phyloP scores from a whole-genome alignment of 306 rosid genomes.

The Vigna angularis region DNA sequence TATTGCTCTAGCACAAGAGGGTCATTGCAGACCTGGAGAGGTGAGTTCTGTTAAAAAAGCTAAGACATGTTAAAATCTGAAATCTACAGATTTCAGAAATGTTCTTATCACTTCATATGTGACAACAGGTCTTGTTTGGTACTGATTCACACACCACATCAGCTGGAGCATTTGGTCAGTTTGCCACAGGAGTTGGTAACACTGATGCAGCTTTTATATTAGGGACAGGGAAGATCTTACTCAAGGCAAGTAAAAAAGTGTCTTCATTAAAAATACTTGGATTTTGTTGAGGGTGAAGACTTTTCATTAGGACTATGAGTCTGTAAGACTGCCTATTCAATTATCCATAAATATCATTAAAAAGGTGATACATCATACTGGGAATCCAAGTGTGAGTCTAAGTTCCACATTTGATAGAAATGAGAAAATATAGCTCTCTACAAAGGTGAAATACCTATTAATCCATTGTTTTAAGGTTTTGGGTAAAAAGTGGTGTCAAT shows the following conservation, averaged over 20 bases:
- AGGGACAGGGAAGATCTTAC: constrained; percentile 80
- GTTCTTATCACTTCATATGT: constrained; percentile 37
- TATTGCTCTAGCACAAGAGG: constrained; percentile 89
- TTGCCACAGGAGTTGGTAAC: constrained; percentile 85
- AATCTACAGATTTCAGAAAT: constrained; percentile 26
- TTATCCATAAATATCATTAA: too few relatives aligned
- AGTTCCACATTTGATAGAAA: too few relatives aligned
- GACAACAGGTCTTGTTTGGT: constrained; percentile 75
- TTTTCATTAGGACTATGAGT: neutral
- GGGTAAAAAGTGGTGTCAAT: too few relatives aligned
- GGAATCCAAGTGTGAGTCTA: too few relatives aligned
- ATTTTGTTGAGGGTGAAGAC: neutral
- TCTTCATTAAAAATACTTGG: neutral
- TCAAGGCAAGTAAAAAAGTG: constrained; percentile 61
- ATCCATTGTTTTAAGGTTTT: too few relatives aligned
- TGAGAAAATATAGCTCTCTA: too few relatives aligned
- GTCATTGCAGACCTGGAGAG: constrained; percentile 97
- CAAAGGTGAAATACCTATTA: too few relatives aligned
- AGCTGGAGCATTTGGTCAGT: constrained; percentile 95
- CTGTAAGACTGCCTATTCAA: too few relatives aligned
- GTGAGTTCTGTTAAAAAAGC: constrained; percentile 43
- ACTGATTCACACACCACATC: constrained; percentile 93
- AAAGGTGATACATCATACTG: too few relatives aligned
- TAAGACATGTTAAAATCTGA: constrained; percentile 2
- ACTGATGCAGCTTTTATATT: constrained; percentile 87